Evolutionary conservation across 257 asterid genomes (phyloP), one percentile per base, ranked within the genome.

Genomic region (Verbascum thapsus): DNA sequence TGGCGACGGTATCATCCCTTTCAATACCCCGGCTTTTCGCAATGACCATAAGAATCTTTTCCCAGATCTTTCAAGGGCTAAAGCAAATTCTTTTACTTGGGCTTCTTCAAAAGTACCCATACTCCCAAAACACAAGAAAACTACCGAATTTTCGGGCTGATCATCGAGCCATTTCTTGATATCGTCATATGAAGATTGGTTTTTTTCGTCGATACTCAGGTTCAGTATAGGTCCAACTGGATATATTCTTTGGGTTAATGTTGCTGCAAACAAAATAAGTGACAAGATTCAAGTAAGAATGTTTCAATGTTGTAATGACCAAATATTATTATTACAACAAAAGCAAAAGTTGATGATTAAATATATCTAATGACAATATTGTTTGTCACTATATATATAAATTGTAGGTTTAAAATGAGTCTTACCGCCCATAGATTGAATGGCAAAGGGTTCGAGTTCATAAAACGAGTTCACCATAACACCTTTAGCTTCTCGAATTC

Each of bases 121-220:
- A 3, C 72, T 78, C 3, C 88, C 91, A 10, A 84, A 84, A 42
- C 88, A 84, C 39, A 84, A 58, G 72, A 81, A 81, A 41, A 78
- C 72, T 0, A 81, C 87, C 0, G 87, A 78, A 0, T 52, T 64
- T 0, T 67, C 72, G 1, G 77, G 80, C 48, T 78, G 91, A 0
- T 64, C 40, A 37, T 78, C 87, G 3, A 84, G 78, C 91, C 91
- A 84, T 37, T 70, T 64, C 69, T 22, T 49, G 42, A 76, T 54
- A 0, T 64, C 78, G 0, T 64, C 79, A 0, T 55, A 18, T 9
- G 23, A 17, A 1, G 52, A 11, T 34, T 16, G 63, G 7, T 20
- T 9, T 1, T 4, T 8, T 11, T 17, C 56, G 2, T 53, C 55
- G 0, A 7, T 2, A 8, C 45, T 54, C 44, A 35, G 40, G 59